Conservation (phyloP, 345 rosid species). For the Lumnitzera racemosa region DNA sequence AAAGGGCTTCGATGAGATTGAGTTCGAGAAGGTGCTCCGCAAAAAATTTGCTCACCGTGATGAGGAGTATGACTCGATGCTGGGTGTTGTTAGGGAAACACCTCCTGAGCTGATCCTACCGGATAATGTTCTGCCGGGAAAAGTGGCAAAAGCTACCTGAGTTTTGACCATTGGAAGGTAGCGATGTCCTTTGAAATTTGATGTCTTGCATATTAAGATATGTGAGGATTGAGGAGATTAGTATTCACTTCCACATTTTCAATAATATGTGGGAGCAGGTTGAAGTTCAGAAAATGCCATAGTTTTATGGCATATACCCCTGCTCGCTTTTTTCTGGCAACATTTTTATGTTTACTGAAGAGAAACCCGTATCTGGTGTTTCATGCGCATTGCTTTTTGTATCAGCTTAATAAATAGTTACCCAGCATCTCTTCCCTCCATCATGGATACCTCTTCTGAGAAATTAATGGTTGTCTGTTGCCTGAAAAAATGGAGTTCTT, state of each 20-base stretch:
- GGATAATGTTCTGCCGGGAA: constrained; percentile 42
- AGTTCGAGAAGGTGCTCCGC: constrained; percentile 60
- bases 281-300: too few relatives aligned
- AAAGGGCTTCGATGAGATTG: constrained; percentile 39
- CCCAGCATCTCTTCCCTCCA: too few relatives aligned
- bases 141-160: constrained; percentile 34
- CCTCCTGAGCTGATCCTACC: constrained; percentile 61
- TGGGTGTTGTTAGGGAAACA: constrained; percentile 72
- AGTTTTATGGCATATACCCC: too few relatives aligned
- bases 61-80: constrained; percentile 69
- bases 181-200: constrained; percentile 6
- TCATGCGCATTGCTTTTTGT: too few relatives aligned
- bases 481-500: too few relatives aligned
- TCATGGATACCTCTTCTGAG: too few relatives aligned
- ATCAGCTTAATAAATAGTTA: too few relatives aligned
- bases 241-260: neutral
- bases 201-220: neutral
- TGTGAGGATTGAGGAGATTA: too few relatives aligned
- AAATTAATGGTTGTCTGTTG: too few relatives aligned
- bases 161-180: neutral
- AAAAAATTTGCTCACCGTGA: constrained; percentile 65
- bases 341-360: too few relatives aligned
- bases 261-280: constrained; percentile 1
- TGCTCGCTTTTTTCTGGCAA: too few relatives aligned
- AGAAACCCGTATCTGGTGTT: too few relatives aligned